A percentile compares a stretch with the other conserved stretches of the same genome.
Evolutionary conservation across 371 early-diverging fungal species (phyloP).

Genomic region (Mortierella sp.): DNA sequence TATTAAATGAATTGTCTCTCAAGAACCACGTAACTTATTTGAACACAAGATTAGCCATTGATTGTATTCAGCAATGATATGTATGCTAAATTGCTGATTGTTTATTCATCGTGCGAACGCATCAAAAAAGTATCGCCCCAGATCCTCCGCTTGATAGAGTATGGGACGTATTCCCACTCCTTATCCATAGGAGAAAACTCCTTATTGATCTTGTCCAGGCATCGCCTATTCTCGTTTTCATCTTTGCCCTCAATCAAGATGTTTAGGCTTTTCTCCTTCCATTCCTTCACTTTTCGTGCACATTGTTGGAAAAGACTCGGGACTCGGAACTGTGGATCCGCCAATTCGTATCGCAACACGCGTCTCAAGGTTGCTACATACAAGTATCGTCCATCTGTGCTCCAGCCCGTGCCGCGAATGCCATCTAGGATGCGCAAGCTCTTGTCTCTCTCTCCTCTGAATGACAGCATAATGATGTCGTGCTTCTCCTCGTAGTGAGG

Average conservation of each 20-base stretch:
- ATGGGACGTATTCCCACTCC: constrained; percentile 44
- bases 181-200: constrained; percentile 18
- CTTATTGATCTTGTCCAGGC: no score
- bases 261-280: constrained; percentile 38
- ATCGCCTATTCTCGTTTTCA: constrained; percentile 6
- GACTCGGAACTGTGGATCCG: constrained; percentile 22
- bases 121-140: constrained; percentile 33
- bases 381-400: constrained; percentile 63
- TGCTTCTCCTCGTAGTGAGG: constrained; percentile 60
- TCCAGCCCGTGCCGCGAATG: constrained; percentile 72
- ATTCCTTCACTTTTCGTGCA: constrained; percentile 38
- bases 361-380: constrained; percentile 70
- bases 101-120: constrained; percentile 31
- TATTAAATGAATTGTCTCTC: no score
- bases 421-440: constrained; percentile 67
- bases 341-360: constrained; percentile 66
- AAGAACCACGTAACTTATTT: no score
- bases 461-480: constrained; percentile 71
- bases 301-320: constrained; percentile 48
- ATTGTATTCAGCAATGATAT: no score
- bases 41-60: no score
- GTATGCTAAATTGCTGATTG: neutral
- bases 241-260: constrained; percentile 7
- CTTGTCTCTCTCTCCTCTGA: constrained; percentile 65
- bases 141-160: constrained; percentile 32